phyloP scores from a whole-genome alignment of 495 filamentous ascomycete species.

The Penicillium macrosclerotiorum region DNA sequence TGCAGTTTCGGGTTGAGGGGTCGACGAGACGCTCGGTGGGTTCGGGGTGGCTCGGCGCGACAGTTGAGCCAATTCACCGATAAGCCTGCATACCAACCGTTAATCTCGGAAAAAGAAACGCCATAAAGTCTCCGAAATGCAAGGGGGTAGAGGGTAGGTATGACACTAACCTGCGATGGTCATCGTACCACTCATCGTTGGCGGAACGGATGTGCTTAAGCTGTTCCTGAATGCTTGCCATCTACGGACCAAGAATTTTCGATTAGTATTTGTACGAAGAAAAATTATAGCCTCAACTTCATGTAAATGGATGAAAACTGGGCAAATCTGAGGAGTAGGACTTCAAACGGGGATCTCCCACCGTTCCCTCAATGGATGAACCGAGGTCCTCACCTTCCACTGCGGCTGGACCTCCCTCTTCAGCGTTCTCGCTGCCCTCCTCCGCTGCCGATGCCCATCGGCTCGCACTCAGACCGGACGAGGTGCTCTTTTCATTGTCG shows the following conservation, averaged over 20 bases:
- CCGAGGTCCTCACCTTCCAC: constrained; percentile 54
- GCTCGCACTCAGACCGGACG: constrained; percentile 37
- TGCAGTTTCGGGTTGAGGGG: constrained; percentile 28
- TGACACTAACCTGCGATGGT: constrained; percentile 41
- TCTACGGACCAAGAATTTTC: constrained; percentile 31
- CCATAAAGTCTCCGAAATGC: not conserved
- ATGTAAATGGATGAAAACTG: constrained; percentile 36
- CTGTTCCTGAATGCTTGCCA: constrained; percentile 53
- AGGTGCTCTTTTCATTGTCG: constrained; percentile 25
- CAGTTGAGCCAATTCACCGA: constrained; percentile 42
- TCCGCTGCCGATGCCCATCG: constrained; percentile 42
- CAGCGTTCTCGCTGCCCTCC: constrained; percentile 28
- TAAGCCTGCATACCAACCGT: constrained; percentile 27
- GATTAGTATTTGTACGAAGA: constrained; percentile 23
- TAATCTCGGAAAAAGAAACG: no score
- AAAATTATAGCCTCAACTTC: constrained; percentile 20
- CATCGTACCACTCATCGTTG: constrained; percentile 47
- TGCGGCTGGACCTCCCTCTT: constrained; percentile 38
- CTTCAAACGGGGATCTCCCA: constrained; percentile 46
- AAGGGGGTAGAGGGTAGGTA: not conserved
- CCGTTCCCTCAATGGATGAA: constrained; percentile 55
- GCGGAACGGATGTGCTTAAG: constrained; percentile 47
- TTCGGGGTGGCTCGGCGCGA: constrained; percentile 36
- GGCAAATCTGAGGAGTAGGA: constrained; percentile 34
- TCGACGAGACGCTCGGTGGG: constrained; percentile 32